Evolutionary conservation across 768 basidiomycete species (phyloP).

Genomic region (Daedaleopsis nitida): DNA sequence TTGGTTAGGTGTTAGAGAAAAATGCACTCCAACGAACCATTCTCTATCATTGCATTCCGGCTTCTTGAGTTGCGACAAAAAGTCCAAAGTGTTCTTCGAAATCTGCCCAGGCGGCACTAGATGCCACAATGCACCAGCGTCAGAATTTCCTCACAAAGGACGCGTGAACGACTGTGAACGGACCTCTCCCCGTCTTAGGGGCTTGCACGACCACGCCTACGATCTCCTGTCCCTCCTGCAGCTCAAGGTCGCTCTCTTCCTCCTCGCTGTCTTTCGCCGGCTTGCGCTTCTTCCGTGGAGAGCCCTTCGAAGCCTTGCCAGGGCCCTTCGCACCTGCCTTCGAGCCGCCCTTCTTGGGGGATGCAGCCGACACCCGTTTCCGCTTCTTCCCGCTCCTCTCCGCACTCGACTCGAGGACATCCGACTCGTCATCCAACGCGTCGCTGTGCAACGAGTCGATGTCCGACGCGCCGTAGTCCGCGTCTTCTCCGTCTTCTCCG

Average conservation of each 20-base stretch:
- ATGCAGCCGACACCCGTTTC: conserved; percentile 24
- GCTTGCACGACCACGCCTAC: conserved; percentile 80
- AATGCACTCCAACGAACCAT: conserved; percentile 51
- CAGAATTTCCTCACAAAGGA: neutral
- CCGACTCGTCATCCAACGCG: conserved; percentile 28
- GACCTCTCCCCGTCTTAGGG: conserved; percentile 81
- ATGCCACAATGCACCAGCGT: neutral
- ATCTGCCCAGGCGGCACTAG: conserved; percentile 79
- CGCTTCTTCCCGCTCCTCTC: conserved; percentile 28
- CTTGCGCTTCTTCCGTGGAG: conserved; percentile 27
- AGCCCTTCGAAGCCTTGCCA: conserved; percentile 18
- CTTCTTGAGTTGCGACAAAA: conserved; percentile 67
- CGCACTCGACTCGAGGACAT: conserved; percentile 24
- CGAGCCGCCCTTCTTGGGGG: conserved; percentile 9
- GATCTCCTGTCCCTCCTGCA: conserved; percentile 67
- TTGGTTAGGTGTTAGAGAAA: neutral
- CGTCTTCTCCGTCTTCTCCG: conserved; percentile 18
- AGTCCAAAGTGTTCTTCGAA: conserved; percentile 83
- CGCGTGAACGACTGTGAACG: conserved; percentile 17
- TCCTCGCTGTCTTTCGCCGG: conserved; percentile 40
- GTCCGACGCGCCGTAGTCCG: conserved; percentile 13
- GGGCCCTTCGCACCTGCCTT: conserved; percentile 16
- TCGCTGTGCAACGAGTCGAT: conserved; percentile 17
- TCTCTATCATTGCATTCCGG: conserved; percentile 82
- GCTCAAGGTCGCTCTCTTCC: conserved; percentile 43